phyloP scores from a whole-genome alignment of 441 rosid genomes.

The Bocquillonia castaneifolia region DNA sequence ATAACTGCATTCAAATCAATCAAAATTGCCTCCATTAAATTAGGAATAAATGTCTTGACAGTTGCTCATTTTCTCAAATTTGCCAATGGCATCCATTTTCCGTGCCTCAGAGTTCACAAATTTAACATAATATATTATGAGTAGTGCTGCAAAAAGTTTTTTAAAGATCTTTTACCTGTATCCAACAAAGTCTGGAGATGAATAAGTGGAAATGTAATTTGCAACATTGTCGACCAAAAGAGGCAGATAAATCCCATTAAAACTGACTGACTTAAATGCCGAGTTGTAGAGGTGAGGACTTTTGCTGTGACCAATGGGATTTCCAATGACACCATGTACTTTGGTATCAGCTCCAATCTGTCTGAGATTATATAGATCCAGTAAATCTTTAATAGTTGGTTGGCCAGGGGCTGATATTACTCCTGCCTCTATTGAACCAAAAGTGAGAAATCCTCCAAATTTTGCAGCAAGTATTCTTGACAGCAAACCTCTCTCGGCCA shows the following conservation, averaged over 20 bases:
- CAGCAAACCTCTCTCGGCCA: conserved; percentile 60
- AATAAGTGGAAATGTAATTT: conserved; percentile 38
- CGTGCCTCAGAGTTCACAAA: not conserved
- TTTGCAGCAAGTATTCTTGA: conserved; percentile 52
- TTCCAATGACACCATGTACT: conserved; percentile 55
- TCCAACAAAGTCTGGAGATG: conserved; percentile 51
- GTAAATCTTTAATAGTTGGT: conserved; percentile 45
- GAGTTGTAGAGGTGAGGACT: conserved; percentile 47
- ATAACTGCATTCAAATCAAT: conserved; percentile 31
- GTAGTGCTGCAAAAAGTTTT: not conserved
- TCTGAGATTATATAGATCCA: conserved; percentile 51
- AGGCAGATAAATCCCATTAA: conserved; percentile 50
- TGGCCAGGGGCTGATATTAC: conserved; percentile 49
- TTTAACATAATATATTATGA: not conserved
- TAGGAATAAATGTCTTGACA: not conserved
- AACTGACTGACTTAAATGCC: conserved; percentile 45
- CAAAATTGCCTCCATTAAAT: not conserved
- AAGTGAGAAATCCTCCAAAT: conserved; percentile 55
- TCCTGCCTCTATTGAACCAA: conserved; percentile 47
- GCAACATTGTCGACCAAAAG: conserved; percentile 46
- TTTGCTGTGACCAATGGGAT: conserved; percentile 61
- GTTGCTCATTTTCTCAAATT: not conserved
- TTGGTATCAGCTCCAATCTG: conserved; percentile 50
- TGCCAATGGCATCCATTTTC: no score
- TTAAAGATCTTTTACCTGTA: conserved; percentile 39